Conservation (phyloP, 2,329 filamentous ascomycete species). For the Phaeosphaeriaceae sp. region DNA sequence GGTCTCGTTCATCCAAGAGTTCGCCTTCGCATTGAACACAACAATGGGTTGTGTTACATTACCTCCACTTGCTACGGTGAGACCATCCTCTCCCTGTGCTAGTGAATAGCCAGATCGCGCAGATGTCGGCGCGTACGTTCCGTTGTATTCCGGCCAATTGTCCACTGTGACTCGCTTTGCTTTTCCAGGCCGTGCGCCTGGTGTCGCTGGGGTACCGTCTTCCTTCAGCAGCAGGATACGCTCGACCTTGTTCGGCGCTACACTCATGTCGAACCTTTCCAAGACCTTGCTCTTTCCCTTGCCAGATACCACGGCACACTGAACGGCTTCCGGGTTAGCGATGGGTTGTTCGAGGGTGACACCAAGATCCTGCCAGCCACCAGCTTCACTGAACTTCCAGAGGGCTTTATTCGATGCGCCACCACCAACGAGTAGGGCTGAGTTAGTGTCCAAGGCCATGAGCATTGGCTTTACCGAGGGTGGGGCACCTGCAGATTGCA, state of each 20-base stretch:
- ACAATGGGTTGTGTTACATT: slow-evolving; percentile 67
- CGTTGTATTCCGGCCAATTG: slow-evolving; percentile 81
- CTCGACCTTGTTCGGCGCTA: slow-evolving; percentile 75
- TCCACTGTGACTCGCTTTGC: slow-evolving; percentile 63
- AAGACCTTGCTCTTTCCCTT: slow-evolving; percentile 80
- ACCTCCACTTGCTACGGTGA: slow-evolving; percentile 81
- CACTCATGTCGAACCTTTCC: slow-evolving; percentile 76
- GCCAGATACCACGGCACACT: slow-evolving; percentile 71
- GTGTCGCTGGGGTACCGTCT: slow-evolving; percentile 59
- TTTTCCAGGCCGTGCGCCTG: slow-evolving; percentile 57
- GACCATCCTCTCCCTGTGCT: slow-evolving; percentile 68
- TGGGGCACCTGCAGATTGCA: slow-evolving; percentile 58
- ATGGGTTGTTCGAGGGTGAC: slow-evolving; percentile 68
- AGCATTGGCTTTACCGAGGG: slow-evolving; percentile 73
- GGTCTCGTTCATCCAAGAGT: slow-evolving; percentile 78
- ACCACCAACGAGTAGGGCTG: slow-evolving; percentile 78
- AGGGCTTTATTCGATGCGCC: slow-evolving; percentile 68
- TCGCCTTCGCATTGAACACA: slow-evolving; percentile 77
- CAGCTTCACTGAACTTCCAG: slow-evolving; percentile 71
- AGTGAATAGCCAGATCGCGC: slow-evolving; percentile 74
- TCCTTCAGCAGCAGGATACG: slow-evolving; percentile 71
- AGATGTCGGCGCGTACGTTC: slow-evolving; percentile 69
- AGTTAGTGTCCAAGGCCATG: slow-evolving; percentile 72
- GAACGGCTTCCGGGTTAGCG: slow-evolving; percentile 63
- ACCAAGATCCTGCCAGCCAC: slow-evolving; percentile 72